phyloP scores from a whole-genome alignment of 2,329 filamentous ascomycete species.

The Xylariaceae sp. region DNA sequence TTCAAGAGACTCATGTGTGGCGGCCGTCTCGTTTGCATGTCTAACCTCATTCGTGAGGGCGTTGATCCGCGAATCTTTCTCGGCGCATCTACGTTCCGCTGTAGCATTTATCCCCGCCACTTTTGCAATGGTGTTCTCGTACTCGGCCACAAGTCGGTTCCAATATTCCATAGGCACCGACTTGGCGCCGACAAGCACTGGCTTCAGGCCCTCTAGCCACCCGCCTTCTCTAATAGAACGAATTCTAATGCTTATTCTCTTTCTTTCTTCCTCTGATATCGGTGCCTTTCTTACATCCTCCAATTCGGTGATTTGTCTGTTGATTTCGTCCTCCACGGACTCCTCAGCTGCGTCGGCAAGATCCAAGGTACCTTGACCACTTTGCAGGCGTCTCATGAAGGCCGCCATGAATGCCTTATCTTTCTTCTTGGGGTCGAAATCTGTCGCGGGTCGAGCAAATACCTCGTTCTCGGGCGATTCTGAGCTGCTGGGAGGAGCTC shows the following conservation, averaged over 20 bases:
- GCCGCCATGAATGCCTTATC: no score
- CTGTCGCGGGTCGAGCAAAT: constrained; percentile 24
- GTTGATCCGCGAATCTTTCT: constrained; percentile 4
- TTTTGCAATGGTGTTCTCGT: constrained; percentile 27
- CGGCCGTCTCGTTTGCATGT: no score
- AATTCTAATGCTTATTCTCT: constrained; percentile 21
- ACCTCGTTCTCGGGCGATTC: neutral
- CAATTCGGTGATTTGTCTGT: constrained; percentile 12
- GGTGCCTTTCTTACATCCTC: constrained; percentile 4
- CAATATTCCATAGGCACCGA: constrained; percentile 33
- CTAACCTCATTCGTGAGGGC: neutral
- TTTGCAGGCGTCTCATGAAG: no score
- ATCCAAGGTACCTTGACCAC: neutral
- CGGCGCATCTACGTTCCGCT: neutral
- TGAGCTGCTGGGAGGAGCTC: neutral
- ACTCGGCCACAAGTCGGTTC: constrained; percentile 34
- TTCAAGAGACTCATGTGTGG: no score
- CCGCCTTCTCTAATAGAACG: constrained; percentile 18
- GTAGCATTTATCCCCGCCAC: constrained; percentile 18
- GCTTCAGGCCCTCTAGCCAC: constrained; percentile 33
- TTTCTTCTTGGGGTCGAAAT: constrained; percentile 21
- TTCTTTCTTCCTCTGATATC: constrained; percentile 22
- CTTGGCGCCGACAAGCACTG: constrained; percentile 19
- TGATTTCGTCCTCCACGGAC: constrained; percentile 28
- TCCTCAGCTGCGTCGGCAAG: constrained; percentile 21